A percentile compares a stretch with the other conserved stretches of the same genome.
phyloP scores from a whole-genome alignment of 257 asterid species.

The Ilex asprella region DNA sequence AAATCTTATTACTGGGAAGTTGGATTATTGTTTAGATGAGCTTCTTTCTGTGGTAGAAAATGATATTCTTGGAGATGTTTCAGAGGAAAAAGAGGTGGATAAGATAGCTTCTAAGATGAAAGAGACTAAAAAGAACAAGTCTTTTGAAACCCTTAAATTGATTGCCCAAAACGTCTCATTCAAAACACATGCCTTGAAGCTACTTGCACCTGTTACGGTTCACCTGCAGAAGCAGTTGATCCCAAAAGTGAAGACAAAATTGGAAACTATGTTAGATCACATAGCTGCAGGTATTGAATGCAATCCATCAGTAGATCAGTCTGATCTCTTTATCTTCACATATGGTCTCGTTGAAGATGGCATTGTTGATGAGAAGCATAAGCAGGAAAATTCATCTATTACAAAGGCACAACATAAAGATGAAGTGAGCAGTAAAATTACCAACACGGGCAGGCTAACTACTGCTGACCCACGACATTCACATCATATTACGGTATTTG shows the following conservation, averaged over 20 bases:
- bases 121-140: slow-evolving; percentile 87
- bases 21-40: slow-evolving; percentile 79
- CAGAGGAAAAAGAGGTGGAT: slow-evolving; percentile 96
- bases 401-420: slow-evolving; percentile 19
- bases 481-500: slow-evolving; percentile 62
- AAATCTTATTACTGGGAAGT: slow-evolving; percentile 49
- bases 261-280: slow-evolving; percentile 73
- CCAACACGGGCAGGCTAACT: slow-evolving; percentile 33
- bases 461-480: slow-evolving; percentile 52
- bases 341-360: slow-evolving; percentile 67
- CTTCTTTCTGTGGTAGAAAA: slow-evolving; percentile 61
- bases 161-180: slow-evolving; percentile 75
- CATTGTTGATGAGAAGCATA: slow-evolving; percentile 33
- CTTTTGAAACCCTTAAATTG: slow-evolving; percentile 78
- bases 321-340: slow-evolving; percentile 57
- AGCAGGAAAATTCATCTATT: slow-evolving; percentile 18
- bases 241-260: slow-evolving; percentile 59
- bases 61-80: slow-evolving; percentile 87
- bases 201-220: slow-evolving; percentile 60
- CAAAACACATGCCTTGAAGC: slow-evolving; percentile 65
- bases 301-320: slow-evolving; percentile 71
- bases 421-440: slow-evolving; percentile 20
- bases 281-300: slow-evolving; percentile 71
- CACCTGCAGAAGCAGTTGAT: slow-evolving; percentile 64
- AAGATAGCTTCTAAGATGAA: slow-evolving; percentile 94